Evolutionary conservation across 2,329 filamentous ascomycete species (phyloP).

Genomic region (Mycosphaerella sp.): DNA sequence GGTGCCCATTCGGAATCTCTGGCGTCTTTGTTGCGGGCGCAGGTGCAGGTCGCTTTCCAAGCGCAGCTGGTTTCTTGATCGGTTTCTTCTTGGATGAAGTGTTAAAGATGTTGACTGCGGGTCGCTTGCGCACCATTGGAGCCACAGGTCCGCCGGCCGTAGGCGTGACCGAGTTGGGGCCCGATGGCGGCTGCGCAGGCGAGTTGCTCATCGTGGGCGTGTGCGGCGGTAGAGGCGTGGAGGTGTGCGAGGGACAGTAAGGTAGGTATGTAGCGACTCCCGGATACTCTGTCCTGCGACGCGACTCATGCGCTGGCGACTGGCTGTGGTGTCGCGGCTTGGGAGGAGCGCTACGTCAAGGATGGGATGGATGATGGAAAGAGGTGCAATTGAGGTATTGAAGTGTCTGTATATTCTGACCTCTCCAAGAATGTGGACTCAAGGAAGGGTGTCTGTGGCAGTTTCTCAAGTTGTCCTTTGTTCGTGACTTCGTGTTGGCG

Average conservation of each 20-base stretch:
- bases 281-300: neutral
- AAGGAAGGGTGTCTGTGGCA: neutral
- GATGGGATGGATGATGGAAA: neutral
- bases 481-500: neutral
- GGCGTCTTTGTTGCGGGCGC: slow-evolving; percentile 9
- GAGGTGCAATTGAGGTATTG: neutral
- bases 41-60: slow-evolving; percentile 11
- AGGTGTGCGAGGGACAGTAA: neutral
- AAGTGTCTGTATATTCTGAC: neutral
- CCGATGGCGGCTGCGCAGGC: slow-evolving; percentile 29
- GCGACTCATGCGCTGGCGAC: neutral
- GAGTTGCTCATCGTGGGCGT: slow-evolving; percentile 32
- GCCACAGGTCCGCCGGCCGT: slow-evolving; percentile 36
- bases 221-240: too few relatives aligned
- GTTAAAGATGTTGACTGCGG: slow-evolving; percentile 33
- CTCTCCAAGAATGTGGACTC: neutral
- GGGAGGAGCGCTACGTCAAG: neutral
- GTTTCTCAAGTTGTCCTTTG: neutral
- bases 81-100: slow-evolving; percentile 34
- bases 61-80: slow-evolving; percentile 19
- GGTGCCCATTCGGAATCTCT: slow-evolving; percentile 9
- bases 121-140: slow-evolving; percentile 33
- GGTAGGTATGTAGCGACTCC: slow-evolving; percentile 1
- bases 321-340: neutral
- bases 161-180: slow-evolving; percentile 32